These are phyloP conservation scores for Talaromyces sp. DNA, from an alignment of 2,329 filamentous ascomycete species.

Conservation along the genomic window DNA sequence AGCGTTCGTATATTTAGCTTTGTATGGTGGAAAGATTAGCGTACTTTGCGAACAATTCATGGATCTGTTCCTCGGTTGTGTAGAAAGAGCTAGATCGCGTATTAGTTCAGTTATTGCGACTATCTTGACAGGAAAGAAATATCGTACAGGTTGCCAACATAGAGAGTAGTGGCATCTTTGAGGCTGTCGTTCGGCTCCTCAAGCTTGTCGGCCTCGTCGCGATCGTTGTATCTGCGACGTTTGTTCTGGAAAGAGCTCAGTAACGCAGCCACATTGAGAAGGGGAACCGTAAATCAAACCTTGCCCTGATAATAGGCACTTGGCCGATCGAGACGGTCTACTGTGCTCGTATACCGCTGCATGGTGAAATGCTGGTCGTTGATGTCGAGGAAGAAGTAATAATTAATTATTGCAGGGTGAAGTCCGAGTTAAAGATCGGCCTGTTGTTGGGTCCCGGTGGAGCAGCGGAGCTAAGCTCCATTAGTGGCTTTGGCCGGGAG, in stretches of 20 bases:
- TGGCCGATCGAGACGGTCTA: constrained; percentile 87
- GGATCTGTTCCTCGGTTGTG: constrained; percentile 98
- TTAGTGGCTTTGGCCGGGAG: constrained; percentile 7
- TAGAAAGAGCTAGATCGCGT: constrained; percentile 67
- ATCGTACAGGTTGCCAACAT: constrained; percentile 86
- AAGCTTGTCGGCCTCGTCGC: constrained; percentile 51
- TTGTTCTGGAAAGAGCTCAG: constrained; percentile 51
- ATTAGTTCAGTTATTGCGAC: neutral
- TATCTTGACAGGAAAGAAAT: constrained; percentile 6
- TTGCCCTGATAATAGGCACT: constrained; percentile 87
- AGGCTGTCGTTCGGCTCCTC: constrained; percentile 71
- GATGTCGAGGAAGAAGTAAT: neutral
- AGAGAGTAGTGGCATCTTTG: constrained; percentile 84
- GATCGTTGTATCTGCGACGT: constrained; percentile 51
- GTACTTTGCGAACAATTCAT: constrained; percentile 88
- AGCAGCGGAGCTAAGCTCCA: constrained; percentile 1
- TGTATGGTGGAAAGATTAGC: constrained; percentile 9
- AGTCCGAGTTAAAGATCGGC: neutral
- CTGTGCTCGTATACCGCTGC: constrained; percentile 49
- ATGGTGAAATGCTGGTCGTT: constrained; percentile 14
- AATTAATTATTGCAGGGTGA: neutral
- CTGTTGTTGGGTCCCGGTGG: neutral
- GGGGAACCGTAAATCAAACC: constrained; percentile 44
- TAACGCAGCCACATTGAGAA: neutral
- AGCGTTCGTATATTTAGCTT: neutral